A percentile compares a stretch with the other conserved stretches of the same genome.
phyloP scores from a whole-genome alignment of 192 early-diverging fungal species.

The Hyaloraphidium curvatum region DNA sequence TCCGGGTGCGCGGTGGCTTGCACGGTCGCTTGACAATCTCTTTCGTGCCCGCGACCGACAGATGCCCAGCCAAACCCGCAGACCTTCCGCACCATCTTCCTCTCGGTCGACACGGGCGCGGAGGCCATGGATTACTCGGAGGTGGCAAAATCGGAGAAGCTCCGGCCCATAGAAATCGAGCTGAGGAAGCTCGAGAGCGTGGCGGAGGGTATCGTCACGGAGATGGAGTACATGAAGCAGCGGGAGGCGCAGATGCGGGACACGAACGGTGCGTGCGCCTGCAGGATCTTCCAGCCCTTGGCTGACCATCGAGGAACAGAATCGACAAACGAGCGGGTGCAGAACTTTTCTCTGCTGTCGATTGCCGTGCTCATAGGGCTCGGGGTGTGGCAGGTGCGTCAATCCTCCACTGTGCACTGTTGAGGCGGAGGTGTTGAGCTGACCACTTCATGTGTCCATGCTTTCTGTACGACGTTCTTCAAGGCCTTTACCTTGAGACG shows the following conservation, averaged over 20 bases:
- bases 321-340: slow-evolving; percentile 73
- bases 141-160: slow-evolving; percentile 51
- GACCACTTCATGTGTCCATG: too few species aligned
- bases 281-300: neutral
- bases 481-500: too few species aligned
- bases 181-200: slow-evolving; percentile 57
- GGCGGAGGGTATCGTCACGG: slow-evolving; percentile 54
- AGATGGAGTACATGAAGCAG: slow-evolving; percentile 66
- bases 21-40: neutral
- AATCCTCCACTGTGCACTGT: too few species aligned
- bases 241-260: slow-evolving; percentile 69
- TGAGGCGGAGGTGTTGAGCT: too few species aligned
- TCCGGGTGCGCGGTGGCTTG: neutral
- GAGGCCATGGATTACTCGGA: slow-evolving; percentile 58
- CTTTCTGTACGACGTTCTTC: too few species aligned
- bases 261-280: slow-evolving; percentile 46
- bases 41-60: neutral
- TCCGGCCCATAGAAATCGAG: slow-evolving; percentile 79
- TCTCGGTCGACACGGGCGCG: slow-evolving; percentile 69
- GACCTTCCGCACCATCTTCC: slow-evolving; percentile 41
- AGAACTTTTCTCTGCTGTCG: slow-evolving; percentile 57
- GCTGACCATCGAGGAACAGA: slow-evolving; percentile 25
- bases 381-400: slow-evolving; percentile 66
- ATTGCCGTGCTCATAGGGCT: slow-evolving; percentile 49
- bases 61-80: slow-evolving; percentile 14